These are phyloP conservation scores for Grigorovia yakushimaensis DNA, from an alignment of 805 yeast species.

Conservation along the genomic window DNA sequence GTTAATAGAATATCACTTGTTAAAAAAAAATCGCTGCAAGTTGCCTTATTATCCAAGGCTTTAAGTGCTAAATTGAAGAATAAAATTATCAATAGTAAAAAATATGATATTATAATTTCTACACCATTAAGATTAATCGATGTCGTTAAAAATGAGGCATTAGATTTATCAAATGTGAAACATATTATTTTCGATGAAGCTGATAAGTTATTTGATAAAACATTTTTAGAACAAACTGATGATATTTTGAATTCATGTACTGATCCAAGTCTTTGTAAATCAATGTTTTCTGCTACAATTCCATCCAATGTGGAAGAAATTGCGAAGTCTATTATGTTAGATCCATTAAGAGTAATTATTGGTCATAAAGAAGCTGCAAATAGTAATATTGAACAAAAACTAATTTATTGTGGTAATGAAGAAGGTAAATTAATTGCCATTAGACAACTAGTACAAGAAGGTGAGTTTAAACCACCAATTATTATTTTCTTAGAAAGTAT, in stretches of 20 bases:
- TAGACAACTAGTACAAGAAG: slow-evolving; percentile 74
- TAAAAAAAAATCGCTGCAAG: slow-evolving; percentile 39
- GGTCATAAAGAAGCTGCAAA: slow-evolving; percentile 95
- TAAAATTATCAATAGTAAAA: slow-evolving; percentile 45
- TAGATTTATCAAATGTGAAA: slow-evolving; percentile 58
- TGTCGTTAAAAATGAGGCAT: slow-evolving; percentile 49
- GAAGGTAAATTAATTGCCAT: slow-evolving; percentile 91
- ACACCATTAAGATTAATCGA: slow-evolving; percentile 88
- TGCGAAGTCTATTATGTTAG: slow-evolving; percentile 74
- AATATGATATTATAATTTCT: slow-evolving; percentile 71
- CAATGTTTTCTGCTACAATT: slow-evolving; percentile 91
- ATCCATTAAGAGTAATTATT: slow-evolving; percentile 76
- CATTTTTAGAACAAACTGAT: slow-evolving; percentile 87
- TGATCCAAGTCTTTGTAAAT: slow-evolving; percentile 44
- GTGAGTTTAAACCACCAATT: slow-evolving; percentile 87
- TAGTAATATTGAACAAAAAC: slow-evolving; percentile 66
- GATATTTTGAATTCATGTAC: slow-evolving; percentile 45
- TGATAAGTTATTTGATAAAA: slow-evolving; percentile 80
- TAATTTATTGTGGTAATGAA: slow-evolving; percentile 84
- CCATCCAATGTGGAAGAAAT: slow-evolving; percentile 88
- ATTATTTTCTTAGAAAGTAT: slow-evolving; percentile 87
- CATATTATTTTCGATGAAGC: slow-evolving; percentile 89
- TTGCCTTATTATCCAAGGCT: slow-evolving; percentile 62
- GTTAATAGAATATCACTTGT: slow-evolving; percentile 34
- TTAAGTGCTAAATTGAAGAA: slow-evolving; percentile 58